A percentile compares a stretch with the other conserved stretches of the same genome.
Conservation (phyloP, 2,329 filamentous ascomycete species). For the Aspergillus caelatus region DNA sequence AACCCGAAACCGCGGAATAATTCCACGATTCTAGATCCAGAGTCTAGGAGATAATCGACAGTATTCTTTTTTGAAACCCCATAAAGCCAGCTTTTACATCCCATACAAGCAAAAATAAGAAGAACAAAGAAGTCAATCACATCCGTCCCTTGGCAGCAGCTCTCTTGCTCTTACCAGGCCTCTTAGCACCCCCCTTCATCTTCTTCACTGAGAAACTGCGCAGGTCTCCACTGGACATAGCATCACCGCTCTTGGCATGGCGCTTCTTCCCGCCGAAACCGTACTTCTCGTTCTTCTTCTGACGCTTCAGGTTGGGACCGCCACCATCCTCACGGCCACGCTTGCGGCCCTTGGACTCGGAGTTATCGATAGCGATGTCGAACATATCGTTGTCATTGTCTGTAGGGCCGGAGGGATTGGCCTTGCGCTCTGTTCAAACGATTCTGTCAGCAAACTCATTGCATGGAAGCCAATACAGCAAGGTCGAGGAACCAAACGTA, state of each 20-base stretch:
- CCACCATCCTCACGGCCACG: slow-evolving; percentile 47
- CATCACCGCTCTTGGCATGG: slow-evolving; percentile 87
- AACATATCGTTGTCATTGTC: slow-evolving; percentile 81
- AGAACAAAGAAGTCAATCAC: slow-evolving; percentile 16
- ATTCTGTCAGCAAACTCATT: slow-evolving; percentile 23
- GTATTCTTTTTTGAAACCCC: slow-evolving; percentile 7
- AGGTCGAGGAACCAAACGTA: slow-evolving; percentile 53
- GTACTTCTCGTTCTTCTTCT: slow-evolving; percentile 93
- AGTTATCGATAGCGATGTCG: slow-evolving; percentile 80
- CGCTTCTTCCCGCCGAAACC: slow-evolving; percentile 97
- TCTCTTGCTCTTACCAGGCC: slow-evolving; percentile 56
- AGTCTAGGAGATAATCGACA: not conserved
- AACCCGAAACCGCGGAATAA: not conserved
- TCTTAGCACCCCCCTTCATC: slow-evolving; percentile 68
- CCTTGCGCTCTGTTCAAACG: slow-evolving; percentile 73
- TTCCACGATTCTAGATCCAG: not conserved
- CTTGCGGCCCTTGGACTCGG: slow-evolving; percentile 56
- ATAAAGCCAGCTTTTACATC: slow-evolving; percentile 16
- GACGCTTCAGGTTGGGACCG: slow-evolving; percentile 65
- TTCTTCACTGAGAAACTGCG: slow-evolving; percentile 77
- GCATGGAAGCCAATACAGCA: slow-evolving; percentile 1
- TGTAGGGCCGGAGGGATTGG: slow-evolving; percentile 59
- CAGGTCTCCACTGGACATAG: slow-evolving; percentile 77
- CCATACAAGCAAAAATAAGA: slow-evolving; percentile 10
- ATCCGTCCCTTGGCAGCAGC: slow-evolving; percentile 37